Evolutionary conservation across 2,329 filamentous ascomycete species (phyloP).

Genomic region (Penicillium oxalicum): DNA sequence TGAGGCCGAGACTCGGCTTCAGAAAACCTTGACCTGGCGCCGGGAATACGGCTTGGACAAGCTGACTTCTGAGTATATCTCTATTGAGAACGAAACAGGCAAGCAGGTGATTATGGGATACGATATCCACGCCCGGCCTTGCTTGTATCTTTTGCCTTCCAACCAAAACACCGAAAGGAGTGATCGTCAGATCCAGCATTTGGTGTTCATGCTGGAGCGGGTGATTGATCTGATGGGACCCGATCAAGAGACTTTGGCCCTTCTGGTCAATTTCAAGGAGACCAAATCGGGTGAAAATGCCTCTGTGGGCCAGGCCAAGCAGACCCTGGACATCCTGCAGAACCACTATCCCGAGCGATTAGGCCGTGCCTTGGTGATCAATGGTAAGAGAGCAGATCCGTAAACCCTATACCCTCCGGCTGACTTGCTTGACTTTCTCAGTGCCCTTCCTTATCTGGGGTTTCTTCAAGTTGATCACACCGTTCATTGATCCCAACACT

Average conservation of each 20-base stretch:
- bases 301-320: constrained; percentile 66
- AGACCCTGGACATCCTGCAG: constrained; percentile 87
- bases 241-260: constrained; percentile 75
- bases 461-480: constrained; percentile 94
- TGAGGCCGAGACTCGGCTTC: constrained; percentile 72
- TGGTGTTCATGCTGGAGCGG: constrained; percentile 93
- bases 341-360: constrained; percentile 92
- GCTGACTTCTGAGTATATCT: constrained; percentile 75
- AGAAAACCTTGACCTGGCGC: constrained; percentile 77
- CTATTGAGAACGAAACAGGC: constrained; percentile 89
- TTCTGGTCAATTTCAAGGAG: constrained; percentile 88
- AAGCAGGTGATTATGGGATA: constrained; percentile 89
- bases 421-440: constrained; percentile 30
- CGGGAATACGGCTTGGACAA: constrained; percentile 79
- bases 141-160: constrained; percentile 82
- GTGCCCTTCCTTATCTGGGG: constrained; percentile 86
- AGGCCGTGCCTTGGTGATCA: constrained; percentile 81
- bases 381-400: constrained; percentile 52
- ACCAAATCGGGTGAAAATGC: constrained; percentile 71
- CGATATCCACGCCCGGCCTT: constrained; percentile 78
- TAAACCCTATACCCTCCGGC: not conserved
- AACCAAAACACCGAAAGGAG: constrained; percentile 87
- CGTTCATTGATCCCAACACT: constrained; percentile 93
- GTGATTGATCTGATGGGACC: constrained; percentile 81
- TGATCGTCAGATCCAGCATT: constrained; percentile 82